phyloP scores from a whole-genome alignment of 176 grass and related monocot genomes.

The Musa beccarii region DNA sequence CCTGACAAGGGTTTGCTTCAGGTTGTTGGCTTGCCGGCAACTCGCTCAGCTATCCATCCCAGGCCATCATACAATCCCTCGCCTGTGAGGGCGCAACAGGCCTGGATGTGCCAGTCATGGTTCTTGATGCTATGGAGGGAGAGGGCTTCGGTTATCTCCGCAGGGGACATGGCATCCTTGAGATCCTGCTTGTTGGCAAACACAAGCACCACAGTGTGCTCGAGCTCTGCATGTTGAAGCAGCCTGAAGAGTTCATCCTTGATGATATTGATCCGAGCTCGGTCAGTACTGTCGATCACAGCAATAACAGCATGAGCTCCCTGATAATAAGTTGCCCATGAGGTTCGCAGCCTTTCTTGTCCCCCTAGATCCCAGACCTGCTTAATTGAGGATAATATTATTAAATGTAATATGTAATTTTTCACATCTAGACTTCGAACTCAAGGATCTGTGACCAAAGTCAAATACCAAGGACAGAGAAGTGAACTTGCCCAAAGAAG shows the following conservation, averaged over 20 bases:
- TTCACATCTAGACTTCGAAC: background rate
- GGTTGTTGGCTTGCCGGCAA: constrained; percentile 41
- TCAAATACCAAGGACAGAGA: too few species aligned
- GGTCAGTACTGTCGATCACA: constrained; percentile 87
- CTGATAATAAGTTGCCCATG: constrained; percentile 80
- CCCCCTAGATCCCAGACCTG: constrained; percentile 98
- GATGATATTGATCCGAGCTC: constrained; percentile 69
- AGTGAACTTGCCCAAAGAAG: too few species aligned
- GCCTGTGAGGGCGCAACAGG: constrained; percentile 64
- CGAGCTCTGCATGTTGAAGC: constrained; percentile 67
- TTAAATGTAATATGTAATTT: background rate
- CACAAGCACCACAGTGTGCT: constrained; percentile 52
- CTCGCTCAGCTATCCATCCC: constrained; percentile 87
- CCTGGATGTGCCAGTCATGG: constrained; percentile 96
- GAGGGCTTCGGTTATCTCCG: constrained; percentile 87
- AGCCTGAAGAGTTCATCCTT: constrained; percentile 83
- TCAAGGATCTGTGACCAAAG: too few species aligned
- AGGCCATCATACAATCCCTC: constrained; percentile 82
- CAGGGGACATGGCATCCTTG: constrained; percentile 79
- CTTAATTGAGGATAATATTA: constrained; percentile 8
- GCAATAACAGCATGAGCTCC: constrained; percentile 79
- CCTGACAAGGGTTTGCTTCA: background rate
- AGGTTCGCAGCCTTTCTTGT: constrained; percentile 78
- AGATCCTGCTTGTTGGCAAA: constrained; percentile 98
- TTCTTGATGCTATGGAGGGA: constrained; percentile 95